A percentile compares a stretch with the other conserved stretches of the same genome.
Conservation (phyloP, 768 basidiomycete genomes). For the Mycena vitilis region DNA sequence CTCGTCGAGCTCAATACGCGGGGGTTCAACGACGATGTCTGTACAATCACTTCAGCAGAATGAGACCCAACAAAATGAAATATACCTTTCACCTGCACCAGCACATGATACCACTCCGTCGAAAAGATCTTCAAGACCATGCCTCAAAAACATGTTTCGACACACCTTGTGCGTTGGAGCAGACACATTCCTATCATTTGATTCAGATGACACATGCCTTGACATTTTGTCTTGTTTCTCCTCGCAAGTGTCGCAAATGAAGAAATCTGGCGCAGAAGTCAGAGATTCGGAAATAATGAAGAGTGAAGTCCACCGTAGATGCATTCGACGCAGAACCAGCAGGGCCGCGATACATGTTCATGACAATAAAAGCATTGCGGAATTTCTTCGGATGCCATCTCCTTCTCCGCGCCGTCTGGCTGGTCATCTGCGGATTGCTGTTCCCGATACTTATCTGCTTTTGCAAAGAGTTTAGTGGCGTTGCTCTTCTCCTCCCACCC, state of each 20-base stretch:
- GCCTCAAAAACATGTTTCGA: neutral
- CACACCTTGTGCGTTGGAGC: neutral
- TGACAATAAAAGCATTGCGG: slow-evolving; percentile 7
- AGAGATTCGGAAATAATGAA: neutral
- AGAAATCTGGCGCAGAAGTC: neutral
- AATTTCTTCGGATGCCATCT: neutral
- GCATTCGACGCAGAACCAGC: slow-evolving; percentile 15
- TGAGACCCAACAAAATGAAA: neutral
- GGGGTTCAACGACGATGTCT: neutral
- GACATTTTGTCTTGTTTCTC: neutral
- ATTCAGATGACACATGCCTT: neutral
- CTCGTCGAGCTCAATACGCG: neutral
- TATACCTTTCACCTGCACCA: slow-evolving; percentile 2
- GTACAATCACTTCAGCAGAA: neutral
- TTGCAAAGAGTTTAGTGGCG: neutral
- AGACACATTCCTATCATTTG: neutral
- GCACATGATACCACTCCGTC: slow-evolving; percentile 18
- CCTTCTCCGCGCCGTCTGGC: neutral
- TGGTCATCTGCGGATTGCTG: neutral
- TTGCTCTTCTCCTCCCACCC: neutral
- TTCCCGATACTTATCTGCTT: neutral
- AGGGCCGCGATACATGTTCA: neutral
- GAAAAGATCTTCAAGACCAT: neutral
- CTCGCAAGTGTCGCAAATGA: slow-evolving; percentile 1
- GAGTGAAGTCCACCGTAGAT: slow-evolving; percentile 4